phyloP scores from a whole-genome alignment of 208 protist genomes.

The Angomonas desouzai region DNA sequence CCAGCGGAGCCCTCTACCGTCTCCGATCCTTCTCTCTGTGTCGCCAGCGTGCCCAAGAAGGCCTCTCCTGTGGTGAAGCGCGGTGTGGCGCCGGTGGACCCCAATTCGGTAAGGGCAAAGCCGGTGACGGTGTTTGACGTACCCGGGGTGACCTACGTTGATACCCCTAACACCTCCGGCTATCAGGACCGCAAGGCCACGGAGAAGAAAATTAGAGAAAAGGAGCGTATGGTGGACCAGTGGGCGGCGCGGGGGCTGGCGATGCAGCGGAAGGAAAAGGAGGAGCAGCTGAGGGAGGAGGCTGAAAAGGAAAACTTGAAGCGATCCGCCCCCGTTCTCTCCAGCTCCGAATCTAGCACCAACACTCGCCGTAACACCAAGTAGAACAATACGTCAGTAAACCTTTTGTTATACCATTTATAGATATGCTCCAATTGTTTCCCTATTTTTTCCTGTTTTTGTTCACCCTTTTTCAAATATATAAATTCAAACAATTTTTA shows the following conservation, averaged over 20 bases:
- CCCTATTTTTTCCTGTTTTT: constrained; percentile 10
- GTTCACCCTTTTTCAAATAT: neutral
- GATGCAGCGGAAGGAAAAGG: constrained; percentile 23
- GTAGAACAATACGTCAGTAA: neutral
- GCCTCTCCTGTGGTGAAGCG: neutral
- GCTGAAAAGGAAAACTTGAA: neutral
- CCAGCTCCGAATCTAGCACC: neutral
- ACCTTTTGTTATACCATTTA: neutral
- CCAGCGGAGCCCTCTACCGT: neutral
- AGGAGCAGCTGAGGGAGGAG: constrained; percentile 23
- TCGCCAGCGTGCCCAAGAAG: neutral
- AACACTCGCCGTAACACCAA: neutral
- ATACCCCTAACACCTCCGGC: constrained; percentile 23
- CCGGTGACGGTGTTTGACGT: constrained; percentile 24
- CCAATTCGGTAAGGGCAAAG: constrained; percentile 1
- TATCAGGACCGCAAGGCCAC: constrained; percentile 11
- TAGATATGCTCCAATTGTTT: neutral
- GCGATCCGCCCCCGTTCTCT: neutral
- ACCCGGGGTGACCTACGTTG: constrained; percentile 20
- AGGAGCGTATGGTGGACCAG: constrained; percentile 13
- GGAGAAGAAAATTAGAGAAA: constrained; percentile 17
- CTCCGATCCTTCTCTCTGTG: neutral
- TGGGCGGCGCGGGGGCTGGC: constrained; percentile 28
- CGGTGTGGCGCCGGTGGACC: constrained; percentile 3
- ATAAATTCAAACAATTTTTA: too few species aligned